Evolutionary conservation across 495 filamentous ascomycete genomes (phyloP).

Genomic region (Hypomontagnella submonticulosa): DNA sequence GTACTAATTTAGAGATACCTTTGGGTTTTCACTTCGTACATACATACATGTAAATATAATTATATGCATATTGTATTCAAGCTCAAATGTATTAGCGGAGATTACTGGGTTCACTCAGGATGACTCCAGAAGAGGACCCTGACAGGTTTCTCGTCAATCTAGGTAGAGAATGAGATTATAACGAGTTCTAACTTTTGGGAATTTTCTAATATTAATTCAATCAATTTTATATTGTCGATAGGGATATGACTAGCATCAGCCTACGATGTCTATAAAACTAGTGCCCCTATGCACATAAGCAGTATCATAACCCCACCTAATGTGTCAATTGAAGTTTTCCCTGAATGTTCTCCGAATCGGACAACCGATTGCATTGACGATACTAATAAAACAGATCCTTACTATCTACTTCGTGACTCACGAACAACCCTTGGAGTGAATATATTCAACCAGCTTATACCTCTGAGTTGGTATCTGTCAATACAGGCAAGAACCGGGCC

Average conservation of each 20-base stretch:
- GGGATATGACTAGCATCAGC: too few relatives aligned
- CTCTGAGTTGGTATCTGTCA: background rate
- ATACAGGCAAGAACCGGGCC: background rate
- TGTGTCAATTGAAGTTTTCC: slow-evolving; percentile 41
- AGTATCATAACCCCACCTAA: slow-evolving; percentile 16
- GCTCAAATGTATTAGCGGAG: slow-evolving; percentile 11
- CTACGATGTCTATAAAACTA: background rate
- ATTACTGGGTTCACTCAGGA: too few relatives aligned
- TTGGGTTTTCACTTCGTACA: slow-evolving; percentile 4
- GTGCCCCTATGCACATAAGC: slow-evolving; percentile 21
- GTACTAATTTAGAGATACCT: slow-evolving; percentile 7
- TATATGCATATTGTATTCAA: slow-evolving; percentile 9
- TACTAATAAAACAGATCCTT: slow-evolving; percentile 16
- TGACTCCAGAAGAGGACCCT: background rate
- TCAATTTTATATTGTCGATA: too few relatives aligned
- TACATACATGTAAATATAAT: too few relatives aligned
- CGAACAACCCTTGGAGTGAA: background rate
- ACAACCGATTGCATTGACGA: slow-evolving; percentile 29
- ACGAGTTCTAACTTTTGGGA: too few relatives aligned
- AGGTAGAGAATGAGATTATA: background rate
- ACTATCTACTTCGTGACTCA: slow-evolving; percentile 16
- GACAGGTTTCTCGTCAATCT: background rate
- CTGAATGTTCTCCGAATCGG: slow-evolving; percentile 44
- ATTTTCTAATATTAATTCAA: too few relatives aligned
- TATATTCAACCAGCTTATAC: slow-evolving; percentile 5